Base-by-base conservation (phyloP, 2,329 filamentous ascomycete genomes). In the Colletotrichum chrysophilum region DNA sequence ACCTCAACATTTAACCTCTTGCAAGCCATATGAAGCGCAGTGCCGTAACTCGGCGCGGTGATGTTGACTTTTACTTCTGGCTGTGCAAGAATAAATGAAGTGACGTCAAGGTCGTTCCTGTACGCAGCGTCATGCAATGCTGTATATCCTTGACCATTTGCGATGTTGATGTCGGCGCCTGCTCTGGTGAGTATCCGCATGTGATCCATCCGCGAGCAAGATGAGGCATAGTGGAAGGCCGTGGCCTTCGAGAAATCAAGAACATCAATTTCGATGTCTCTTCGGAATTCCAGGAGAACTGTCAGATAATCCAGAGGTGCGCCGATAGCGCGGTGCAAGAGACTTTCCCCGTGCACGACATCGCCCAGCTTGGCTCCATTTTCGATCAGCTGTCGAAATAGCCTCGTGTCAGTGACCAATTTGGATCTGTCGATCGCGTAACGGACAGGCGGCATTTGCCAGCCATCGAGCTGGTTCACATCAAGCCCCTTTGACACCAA, bases 401-500 rank as follows among this genome's bases (percentile, higher is more conserved):
- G 43, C 7, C 12, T 52, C 4, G n/a, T 21, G 1, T 52, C 43
- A 52, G 0, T 52, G n/a, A 13, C 10, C 4, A 21, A 5, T 0
- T 52, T 24, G 43, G 12, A 52, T 13, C n/a, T 24, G n/a, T 52
- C 43, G 43, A 52, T 24, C 43, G 43, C 43, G 43, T 7, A 52
- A 21, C 43, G 43, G 10, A 52, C 43, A 52, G 43, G 43, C 43
- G n/a, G 0, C n/a, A 21, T 52, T 3, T 52, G 3, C 43, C n/a
- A 21, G 1, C 43, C 43, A 2, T 52, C 43, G 12, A 0, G 0
- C 43, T 21, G 43, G 43, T 52, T 52, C 43, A 52, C 43, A 52
- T 13, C n/a, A 21, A 52, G 10, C 0, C 43, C 43, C 0, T 52
- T 52, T 52, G n/a, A 0, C 43, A 13, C 0, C 5, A 52, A 21